These are phyloP conservation scores for Euphorbia pulcherrima DNA, from an alignment of 345 rosid genomes.

Conservation along the genomic window DNA sequence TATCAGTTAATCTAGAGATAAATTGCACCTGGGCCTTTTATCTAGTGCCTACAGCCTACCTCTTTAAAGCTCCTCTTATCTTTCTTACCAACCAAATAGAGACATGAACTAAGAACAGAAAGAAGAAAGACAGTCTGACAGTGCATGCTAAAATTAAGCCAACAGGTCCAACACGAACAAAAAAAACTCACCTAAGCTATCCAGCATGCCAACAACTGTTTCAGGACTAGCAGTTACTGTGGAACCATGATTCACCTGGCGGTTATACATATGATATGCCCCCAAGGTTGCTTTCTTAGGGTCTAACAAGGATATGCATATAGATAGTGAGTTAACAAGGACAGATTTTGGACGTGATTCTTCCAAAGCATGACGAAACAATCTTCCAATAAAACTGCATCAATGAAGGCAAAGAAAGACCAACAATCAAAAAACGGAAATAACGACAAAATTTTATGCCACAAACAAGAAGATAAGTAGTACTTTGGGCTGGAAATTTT, in stretches of 20 bases:
- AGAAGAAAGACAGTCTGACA: not conserved
- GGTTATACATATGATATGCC: constrained; percentile 53
- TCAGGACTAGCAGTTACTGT: constrained; percentile 51
- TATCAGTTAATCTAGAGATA: no score
- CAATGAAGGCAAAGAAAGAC: constrained; percentile 10
- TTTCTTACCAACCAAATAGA: not conserved
- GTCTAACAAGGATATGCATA: constrained; percentile 87
- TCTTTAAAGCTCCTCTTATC: not conserved
- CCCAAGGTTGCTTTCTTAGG: constrained; percentile 74
- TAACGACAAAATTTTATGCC: not conserved
- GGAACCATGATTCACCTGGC: constrained; percentile 61
- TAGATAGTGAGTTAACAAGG: constrained; percentile 76
- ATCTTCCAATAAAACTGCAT: constrained; percentile 74
- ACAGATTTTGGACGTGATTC: constrained; percentile 82
- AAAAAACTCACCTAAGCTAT: constrained; percentile 63
- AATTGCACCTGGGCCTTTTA: not conserved
- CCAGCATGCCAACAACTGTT: constrained; percentile 85
- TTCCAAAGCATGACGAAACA: constrained; percentile 78
- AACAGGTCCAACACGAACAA: not conserved
- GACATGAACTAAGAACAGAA: not conserved
- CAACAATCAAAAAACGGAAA: constrained; percentile 8
- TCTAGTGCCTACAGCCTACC: not conserved
- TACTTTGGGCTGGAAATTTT: constrained; percentile 79
- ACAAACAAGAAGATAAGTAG: constrained; percentile 7
- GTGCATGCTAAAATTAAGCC: not conserved